Evolutionary conservation across 2,329 filamentous ascomycete species (phyloP).

Genomic region (Hawksworthiomyces lignivorus): DNA sequence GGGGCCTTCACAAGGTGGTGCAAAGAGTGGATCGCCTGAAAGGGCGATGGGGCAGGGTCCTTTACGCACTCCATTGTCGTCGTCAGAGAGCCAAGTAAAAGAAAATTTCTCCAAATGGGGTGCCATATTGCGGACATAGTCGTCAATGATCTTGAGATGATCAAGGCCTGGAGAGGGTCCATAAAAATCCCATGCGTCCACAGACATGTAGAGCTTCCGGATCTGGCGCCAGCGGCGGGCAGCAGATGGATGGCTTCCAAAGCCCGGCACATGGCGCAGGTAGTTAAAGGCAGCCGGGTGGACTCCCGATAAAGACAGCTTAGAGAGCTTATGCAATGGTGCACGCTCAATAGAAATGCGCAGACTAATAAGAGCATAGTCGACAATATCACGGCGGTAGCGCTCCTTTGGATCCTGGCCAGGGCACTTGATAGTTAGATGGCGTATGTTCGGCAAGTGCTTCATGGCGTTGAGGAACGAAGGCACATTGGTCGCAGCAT

Average conservation of each 20-base stretch:
- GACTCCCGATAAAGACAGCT: slow-evolving; percentile 64
- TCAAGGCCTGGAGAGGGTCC: slow-evolving; percentile 53
- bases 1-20: slow-evolving; percentile 42
- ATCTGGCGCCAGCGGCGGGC: slow-evolving; percentile 71
- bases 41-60: slow-evolving; percentile 69
- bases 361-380: slow-evolving; percentile 82
- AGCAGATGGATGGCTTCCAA: slow-evolving; percentile 66
- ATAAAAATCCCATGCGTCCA: slow-evolving; percentile 62
- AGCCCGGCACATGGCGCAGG: slow-evolving; percentile 64
- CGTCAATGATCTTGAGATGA: slow-evolving; percentile 71
- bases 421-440: slow-evolving; percentile 70
- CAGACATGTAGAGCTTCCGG: slow-evolving; percentile 61
- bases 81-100: slow-evolving; percentile 65
- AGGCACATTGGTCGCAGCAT: slow-evolving; percentile 79
- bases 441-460: slow-evolving; percentile 59
- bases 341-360: slow-evolving; percentile 75
- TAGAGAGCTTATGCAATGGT: slow-evolving; percentile 55
- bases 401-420: slow-evolving; percentile 61
- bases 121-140: slow-evolving; percentile 67
- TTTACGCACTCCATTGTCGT: slow-evolving; percentile 29
- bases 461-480: slow-evolving; percentile 72
- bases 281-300: slow-evolving; percentile 72
- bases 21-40: slow-evolving; percentile 61
- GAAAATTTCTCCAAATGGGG: slow-evolving; percentile 59
- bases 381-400: slow-evolving; percentile 70